Conservation (phyloP, 2,329 filamentous ascomycete species). For the Diaporthe humulicola region DNA sequence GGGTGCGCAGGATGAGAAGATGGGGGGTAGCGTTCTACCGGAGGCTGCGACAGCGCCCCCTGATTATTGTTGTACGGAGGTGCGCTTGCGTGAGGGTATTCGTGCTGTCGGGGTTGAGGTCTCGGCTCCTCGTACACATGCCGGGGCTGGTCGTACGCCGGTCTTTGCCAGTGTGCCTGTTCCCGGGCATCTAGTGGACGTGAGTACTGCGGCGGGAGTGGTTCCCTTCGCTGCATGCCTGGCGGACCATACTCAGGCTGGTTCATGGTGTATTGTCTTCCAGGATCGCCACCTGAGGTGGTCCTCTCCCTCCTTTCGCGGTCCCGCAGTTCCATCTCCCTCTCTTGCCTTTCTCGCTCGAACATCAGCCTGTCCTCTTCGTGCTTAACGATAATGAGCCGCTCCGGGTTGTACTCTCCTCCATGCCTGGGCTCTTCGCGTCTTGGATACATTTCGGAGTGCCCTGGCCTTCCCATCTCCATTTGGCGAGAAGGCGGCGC, state of each 20-base stretch:
- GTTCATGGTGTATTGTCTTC: constrained; percentile 58
- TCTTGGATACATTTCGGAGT: constrained; percentile 60
- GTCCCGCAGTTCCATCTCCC: constrained; percentile 58
- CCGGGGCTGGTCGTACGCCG: constrained; percentile 58
- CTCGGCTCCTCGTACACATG: constrained; percentile 55
- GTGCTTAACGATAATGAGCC: constrained; percentile 60
- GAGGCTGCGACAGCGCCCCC: constrained; percentile 52
- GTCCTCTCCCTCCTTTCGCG: constrained; percentile 56
- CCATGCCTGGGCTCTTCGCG: constrained; percentile 61
- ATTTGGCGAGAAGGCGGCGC: constrained; percentile 57
- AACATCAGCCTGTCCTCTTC: constrained; percentile 67
- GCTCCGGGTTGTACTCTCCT: constrained; percentile 67
- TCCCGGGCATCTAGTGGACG: constrained; percentile 59
- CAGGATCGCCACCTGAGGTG: constrained; percentile 63
- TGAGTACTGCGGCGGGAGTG: constrained; percentile 56
- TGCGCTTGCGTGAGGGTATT: constrained; percentile 60
- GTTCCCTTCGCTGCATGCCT: constrained; percentile 46
- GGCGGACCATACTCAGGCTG: constrained; percentile 57
- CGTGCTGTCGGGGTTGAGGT: constrained; percentile 59
- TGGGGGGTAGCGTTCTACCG: constrained; percentile 56
- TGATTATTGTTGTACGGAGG: constrained; percentile 55
- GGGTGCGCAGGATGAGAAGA: constrained; percentile 51
- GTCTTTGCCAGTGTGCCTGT: constrained; percentile 51
- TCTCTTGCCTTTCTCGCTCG: constrained; percentile 54
- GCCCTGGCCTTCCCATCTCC: constrained; percentile 59